Evolutionary conservation across 345 rosid species (phyloP), one percentile per base, ranked within the genome.

Genomic region (Aquilaria sinensis): DNA sequence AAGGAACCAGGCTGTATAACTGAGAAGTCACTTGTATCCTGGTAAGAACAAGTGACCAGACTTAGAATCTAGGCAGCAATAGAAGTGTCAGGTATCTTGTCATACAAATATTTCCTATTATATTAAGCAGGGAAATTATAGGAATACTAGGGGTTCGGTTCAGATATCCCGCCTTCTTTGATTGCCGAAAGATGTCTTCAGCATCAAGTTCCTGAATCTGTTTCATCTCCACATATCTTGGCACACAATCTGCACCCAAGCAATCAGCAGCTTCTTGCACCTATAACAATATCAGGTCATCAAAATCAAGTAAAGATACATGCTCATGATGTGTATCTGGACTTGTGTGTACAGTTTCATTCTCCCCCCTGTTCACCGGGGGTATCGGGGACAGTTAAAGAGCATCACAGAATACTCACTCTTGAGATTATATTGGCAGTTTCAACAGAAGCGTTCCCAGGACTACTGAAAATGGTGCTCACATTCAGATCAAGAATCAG

Each of bases 251-350:
- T 58, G 88, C 94, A 66, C 92, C 98, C 78, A 93, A 85, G 78
- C 85, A 85, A 71, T 75, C 90, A 23, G 97, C 98, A 68, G 96
- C 92, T 77, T 93, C 90, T 85, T 93, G 98, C 72, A 93, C 88
- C 98, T 93, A 51, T 61, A 63, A 51, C 56, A 6, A 12, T 67
- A 48, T 61, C 32, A 47, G 57, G 49, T 6, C 14, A 61, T 29
- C 9, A 7, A 15, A 47, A 51, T 61, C 32, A 51, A 10, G 7
- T 10, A 62, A n/a, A 9, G 57, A 50, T 23, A 56, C n/a, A 12
- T 15, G 37, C 13, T 6, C 41, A 4, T 31, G 11, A 57, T 37
- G 46, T 37, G 30, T 11, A 57, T 33, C 29, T 53, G 29, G 58
- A 56, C 57, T 12, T 4, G 41, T 47, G 37, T 30, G 59, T 47